A percentile compares a stretch with the other conserved stretches of the same genome.
Conservation (phyloP, 306 rosid genomes). For the Cicer arietinum region DNA sequence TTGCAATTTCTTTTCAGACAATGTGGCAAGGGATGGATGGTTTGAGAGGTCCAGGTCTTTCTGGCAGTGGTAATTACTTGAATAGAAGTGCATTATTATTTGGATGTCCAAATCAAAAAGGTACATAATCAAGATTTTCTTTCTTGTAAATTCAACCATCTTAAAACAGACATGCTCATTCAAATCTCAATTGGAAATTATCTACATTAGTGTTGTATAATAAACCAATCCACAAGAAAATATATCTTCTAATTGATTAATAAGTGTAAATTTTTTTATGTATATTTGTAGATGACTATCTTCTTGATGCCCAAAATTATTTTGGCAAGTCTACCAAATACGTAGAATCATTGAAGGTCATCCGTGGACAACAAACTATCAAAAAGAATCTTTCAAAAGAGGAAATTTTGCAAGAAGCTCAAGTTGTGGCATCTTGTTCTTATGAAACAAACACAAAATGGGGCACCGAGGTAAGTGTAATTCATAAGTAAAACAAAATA, state of each 20-base stretch:
- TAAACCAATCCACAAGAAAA: too few species aligned
- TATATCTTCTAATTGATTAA: background rate
- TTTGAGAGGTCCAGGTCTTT: constrained; percentile 55
- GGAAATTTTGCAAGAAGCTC: constrained; percentile 45
- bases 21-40: constrained; percentile 68
- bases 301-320: constrained; percentile 39
- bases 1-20: constrained; percentile 39
- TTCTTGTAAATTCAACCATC: too few species aligned
- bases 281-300: constrained; percentile 45
- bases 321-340: constrained; percentile 45
- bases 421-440: constrained; percentile 46
- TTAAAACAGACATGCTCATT: too few species aligned
- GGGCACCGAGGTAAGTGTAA: constrained; percentile 55
- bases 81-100: constrained; percentile 49
- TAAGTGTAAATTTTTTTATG: background rate
- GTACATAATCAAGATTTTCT: constrained; percentile 19
- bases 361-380: constrained; percentile 36
- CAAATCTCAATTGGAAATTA: too few species aligned
- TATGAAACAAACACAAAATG: constrained; percentile 53
- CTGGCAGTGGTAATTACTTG: constrained; percentile 60
- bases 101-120: constrained; percentile 52
- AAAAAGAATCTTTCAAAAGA: constrained; percentile 31
- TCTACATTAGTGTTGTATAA: too few species aligned
- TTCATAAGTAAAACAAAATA: background rate
- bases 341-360: constrained; percentile 46